Conservation (phyloP, 2,329 filamentous ascomycete species). For the Neofusicoccum ribis region DNA sequence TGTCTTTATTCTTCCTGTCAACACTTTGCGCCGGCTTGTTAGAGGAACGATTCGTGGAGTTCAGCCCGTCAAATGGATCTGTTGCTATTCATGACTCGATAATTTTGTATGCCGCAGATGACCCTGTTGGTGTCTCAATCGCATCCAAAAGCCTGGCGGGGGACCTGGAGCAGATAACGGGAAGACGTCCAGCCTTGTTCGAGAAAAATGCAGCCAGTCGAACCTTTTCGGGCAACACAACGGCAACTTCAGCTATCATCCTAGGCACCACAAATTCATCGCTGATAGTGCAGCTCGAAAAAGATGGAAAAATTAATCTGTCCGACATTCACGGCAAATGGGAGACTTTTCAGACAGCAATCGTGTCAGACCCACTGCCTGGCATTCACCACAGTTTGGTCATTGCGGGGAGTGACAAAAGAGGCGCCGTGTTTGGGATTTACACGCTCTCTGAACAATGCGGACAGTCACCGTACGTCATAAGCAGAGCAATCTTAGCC, state of each 20-base stretch:
- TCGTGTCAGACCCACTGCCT: not conserved
- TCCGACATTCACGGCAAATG: not conserved
- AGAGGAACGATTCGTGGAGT: constrained; percentile 25
- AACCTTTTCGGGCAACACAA: not conserved
- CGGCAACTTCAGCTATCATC: not conserved
- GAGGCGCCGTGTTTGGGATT: constrained; percentile 26
- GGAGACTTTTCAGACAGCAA: not conserved
- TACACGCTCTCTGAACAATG: constrained; percentile 26
- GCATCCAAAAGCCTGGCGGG: constrained; percentile 24
- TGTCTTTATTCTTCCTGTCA: not conserved
- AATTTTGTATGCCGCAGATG: constrained; percentile 23
- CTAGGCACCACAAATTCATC: not conserved
- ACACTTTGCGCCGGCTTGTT: constrained; percentile 12
- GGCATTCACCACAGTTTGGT: constrained; percentile 13
- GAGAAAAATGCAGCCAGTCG: not conserved
- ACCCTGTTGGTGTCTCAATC: constrained; percentile 24
- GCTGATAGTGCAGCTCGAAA: not conserved
- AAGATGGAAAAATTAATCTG: not conserved
- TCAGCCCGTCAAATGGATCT: constrained; percentile 18
- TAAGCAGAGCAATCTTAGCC: no score
- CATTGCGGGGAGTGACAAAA: constrained; percentile 26
- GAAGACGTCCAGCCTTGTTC: not conserved
- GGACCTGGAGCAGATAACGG: constrained; percentile 26
- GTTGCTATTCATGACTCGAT: constrained; percentile 22
- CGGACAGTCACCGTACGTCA: constrained; percentile 24